A percentile compares a stretch with the other conserved stretches of the same genome.
phyloP scores from a whole-genome alignment of 2,329 filamentous ascomycete species.

The Calonectria hawksworthii region DNA sequence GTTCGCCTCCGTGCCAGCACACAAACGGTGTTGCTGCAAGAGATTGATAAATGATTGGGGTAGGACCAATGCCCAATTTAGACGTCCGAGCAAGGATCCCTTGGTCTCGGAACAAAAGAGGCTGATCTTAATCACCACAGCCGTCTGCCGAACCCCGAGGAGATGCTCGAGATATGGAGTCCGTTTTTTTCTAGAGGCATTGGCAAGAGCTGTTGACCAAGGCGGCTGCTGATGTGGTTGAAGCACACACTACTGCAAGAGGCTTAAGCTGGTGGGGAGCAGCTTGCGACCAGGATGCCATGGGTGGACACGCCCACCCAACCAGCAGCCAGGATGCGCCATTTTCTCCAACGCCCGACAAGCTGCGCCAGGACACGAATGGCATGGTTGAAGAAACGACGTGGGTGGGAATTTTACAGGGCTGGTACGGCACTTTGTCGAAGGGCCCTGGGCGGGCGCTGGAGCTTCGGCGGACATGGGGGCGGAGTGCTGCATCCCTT shows the following conservation, averaged over 20 bases:
- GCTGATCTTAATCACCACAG: conserved; percentile 1
- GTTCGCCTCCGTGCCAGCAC: not conserved
- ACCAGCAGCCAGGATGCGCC: conserved; percentile 29
- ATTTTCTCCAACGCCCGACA: conserved; percentile 35
- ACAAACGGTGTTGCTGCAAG: not conserved
- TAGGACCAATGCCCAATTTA: not conserved
- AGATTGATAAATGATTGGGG: not conserved
- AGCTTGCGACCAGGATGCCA: not conserved
- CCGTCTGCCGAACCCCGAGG: not conserved
- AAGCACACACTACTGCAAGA: conserved; percentile 14
- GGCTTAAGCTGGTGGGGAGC: not conserved
- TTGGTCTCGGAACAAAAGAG: not conserved
- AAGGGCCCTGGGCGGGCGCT: conserved; percentile 1
- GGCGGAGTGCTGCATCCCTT: not conserved
- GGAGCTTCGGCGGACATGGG: conserved; percentile 2
- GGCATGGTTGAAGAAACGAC: conserved; percentile 18
- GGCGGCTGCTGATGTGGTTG: conserved; percentile 14
- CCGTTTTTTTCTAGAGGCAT: conserved; percentile 4
- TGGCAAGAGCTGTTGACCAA: conserved; percentile 6
- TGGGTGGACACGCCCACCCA: conserved; percentile 11
- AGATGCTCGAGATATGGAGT: conserved; percentile 1
- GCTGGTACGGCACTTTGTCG: conserved; percentile 7
- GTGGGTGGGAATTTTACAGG: conserved; percentile 4
- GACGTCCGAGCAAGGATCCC: not conserved
- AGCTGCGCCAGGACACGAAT: conserved; percentile 22